Conservation (phyloP, 768 basidiomycete genomes). For the Mycena galopus region DNA sequence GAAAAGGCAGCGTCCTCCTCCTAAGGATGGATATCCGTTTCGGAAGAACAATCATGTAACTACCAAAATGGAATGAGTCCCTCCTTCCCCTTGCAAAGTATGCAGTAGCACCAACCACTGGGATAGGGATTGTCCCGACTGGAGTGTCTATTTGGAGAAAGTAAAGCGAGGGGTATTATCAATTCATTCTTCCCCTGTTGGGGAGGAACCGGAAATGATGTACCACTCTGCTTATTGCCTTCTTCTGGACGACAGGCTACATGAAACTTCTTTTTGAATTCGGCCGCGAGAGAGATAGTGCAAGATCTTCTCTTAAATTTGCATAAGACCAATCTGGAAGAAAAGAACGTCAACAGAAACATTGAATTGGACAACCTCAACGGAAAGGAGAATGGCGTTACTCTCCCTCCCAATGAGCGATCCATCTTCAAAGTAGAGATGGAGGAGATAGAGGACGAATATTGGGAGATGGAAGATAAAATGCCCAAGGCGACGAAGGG, state of each 20-base stretch:
- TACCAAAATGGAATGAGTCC: neutral
- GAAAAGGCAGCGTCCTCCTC: neutral
- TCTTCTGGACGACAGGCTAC: too few species aligned
- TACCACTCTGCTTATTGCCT: too few species aligned
- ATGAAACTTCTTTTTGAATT: too few species aligned
- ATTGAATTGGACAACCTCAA: neutral
- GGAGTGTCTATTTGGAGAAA: neutral
- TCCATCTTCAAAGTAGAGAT: neutral
- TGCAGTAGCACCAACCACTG: neutral
- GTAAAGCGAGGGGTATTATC: neutral
- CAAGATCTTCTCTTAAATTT: neutral
- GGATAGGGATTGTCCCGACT: neutral
- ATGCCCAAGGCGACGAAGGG: neutral
- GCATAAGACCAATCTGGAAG: too few species aligned
- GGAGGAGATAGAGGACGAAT: neutral
- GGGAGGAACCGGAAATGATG: neutral
- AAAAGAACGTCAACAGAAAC: neutral
- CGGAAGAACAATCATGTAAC: neutral
- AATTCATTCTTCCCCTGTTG: neutral
- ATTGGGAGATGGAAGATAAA: neutral
- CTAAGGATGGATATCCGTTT: neutral
- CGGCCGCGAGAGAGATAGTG: too few species aligned
- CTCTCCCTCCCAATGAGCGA: neutral
- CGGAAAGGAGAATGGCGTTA: neutral
- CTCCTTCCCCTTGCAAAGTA: neutral